A percentile compares a stretch with the other conserved stretches of the same genome.
These are phyloP conservation scores for Cystobasidium sp. DNA, from an alignment of 1,284 basidiomycete species.

Conservation along the genomic window DNA sequence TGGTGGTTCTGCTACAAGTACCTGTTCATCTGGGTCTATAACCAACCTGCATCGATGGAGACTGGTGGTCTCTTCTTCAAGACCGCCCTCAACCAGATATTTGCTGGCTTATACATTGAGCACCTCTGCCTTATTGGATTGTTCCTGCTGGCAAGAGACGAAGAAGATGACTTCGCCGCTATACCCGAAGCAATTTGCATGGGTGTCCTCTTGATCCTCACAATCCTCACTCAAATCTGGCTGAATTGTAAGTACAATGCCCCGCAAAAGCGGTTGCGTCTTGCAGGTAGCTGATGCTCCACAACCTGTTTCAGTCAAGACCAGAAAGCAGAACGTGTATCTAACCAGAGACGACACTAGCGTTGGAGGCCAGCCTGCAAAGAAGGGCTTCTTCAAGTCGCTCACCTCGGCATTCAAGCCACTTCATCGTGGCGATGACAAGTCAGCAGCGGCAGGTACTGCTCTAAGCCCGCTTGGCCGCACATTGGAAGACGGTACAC, in stretches of 20 bases:
- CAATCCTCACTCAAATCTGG: constrained; percentile 59
- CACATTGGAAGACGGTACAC: not conserved
- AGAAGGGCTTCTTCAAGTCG: not conserved
- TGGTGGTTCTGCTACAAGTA: constrained; percentile 51
- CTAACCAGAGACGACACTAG: not conserved
- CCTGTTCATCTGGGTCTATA: constrained; percentile 62
- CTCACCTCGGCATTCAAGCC: too few relatives aligned
- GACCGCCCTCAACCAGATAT: constrained; percentile 87
- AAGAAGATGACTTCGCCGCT: constrained; percentile 64
- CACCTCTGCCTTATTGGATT: constrained; percentile 76
- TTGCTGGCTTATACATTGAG: constrained; percentile 80
- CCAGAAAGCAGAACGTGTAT: constrained; percentile 29
- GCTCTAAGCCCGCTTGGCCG: not conserved
- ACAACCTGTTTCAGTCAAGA: not conserved
- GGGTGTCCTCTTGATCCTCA: constrained; percentile 78
- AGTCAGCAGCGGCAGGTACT: not conserved
- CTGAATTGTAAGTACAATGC: constrained; percentile 16
- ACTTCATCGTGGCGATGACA: not conserved
- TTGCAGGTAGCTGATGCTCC: not conserved
- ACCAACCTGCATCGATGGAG: constrained; percentile 73
- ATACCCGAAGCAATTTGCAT: constrained; percentile 69
- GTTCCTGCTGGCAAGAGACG: constrained; percentile 79
- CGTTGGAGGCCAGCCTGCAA: not conserved
- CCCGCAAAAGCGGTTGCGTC: not conserved
- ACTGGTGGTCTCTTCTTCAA: constrained; percentile 96